Evolutionary conservation across 2,329 filamentous ascomycete genomes (phyloP).

Genomic region (Fusarium domesticum): DNA sequence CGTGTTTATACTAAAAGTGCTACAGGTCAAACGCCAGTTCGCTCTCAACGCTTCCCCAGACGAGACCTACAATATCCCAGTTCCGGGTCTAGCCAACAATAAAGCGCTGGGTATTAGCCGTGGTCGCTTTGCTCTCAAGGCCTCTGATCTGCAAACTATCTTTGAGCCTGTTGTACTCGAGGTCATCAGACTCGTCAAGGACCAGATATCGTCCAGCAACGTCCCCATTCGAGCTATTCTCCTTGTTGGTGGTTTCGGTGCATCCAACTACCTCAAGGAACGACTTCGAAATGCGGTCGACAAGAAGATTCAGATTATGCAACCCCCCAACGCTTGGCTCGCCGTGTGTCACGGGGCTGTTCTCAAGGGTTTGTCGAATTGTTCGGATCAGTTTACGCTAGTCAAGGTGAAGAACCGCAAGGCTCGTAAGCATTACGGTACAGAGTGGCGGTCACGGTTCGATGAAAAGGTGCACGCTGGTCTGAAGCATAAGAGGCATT

Average conservation of each 20-base stretch:
- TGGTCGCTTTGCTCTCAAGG: slow-evolving; percentile 38
- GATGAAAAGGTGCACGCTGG: slow-evolving; percentile 31
- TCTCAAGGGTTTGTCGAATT: slow-evolving; percentile 44
- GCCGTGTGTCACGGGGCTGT: slow-evolving; percentile 49
- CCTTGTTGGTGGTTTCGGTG: slow-evolving; percentile 46
- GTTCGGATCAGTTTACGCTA: slow-evolving; percentile 34
- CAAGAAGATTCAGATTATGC: slow-evolving; percentile 40
- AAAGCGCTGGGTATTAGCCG: slow-evolving; percentile 36
- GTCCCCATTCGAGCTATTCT: slow-evolving; percentile 41
- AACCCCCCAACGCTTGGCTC: slow-evolving; percentile 46
- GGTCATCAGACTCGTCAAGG: slow-evolving; percentile 42
- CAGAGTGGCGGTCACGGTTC: slow-evolving; percentile 33
- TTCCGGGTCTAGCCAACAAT: slow-evolving; percentile 42
- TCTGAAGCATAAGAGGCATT: slow-evolving; percentile 34
- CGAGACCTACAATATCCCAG: slow-evolving; percentile 38
- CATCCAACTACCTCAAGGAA: slow-evolving; percentile 44
- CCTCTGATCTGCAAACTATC: slow-evolving; percentile 39
- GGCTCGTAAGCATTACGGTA: slow-evolving; percentile 45
- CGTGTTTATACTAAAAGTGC: slow-evolving; percentile 4
- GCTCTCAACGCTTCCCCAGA: slow-evolving; percentile 31
- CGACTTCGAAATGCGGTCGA: slow-evolving; percentile 37
- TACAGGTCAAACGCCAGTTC: slow-evolving; percentile 37
- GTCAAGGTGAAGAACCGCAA: slow-evolving; percentile 41
- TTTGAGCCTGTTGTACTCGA: slow-evolving; percentile 44
- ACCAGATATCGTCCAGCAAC: slow-evolving; percentile 40